Base-by-base conservation (phyloP, 805 yeast genomes). In the Grigorovia yakushimaensis region DNA sequence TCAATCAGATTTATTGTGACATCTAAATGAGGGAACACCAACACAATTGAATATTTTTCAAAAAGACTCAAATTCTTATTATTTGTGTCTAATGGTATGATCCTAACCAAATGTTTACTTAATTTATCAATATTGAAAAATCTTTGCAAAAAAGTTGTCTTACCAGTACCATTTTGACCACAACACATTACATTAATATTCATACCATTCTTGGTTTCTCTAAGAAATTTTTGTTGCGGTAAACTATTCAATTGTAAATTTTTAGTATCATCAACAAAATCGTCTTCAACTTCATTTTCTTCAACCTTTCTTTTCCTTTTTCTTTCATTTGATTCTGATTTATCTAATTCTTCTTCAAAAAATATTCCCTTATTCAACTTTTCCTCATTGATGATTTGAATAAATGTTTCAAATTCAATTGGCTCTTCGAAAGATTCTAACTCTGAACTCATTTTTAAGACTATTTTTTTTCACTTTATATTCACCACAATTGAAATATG, bases 121-220 rank as follows among this genome's bases (percentile, higher is more conserved):
- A n/a, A 41, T 40, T 6, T 5, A 2, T 60, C 39, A 1, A 81
- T 67, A 41, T 82, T 81, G 62, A 87, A 84, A 52, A 89, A 72
- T 8, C 94, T 81, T 70, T 89, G 86, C 55, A 88, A 69, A 52
- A 88, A 86, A 1, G 91, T 79, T 4, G 87, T 78, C 61, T 86
- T 87, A 42, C 95, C 96, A 45, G 85, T 72, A 3, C 96, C 96
- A 44, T 84, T 73, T 64, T 84, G 88, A 27, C 97, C 96, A 43
- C 84, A 88, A 36, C 88, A 79, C 84, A 88, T 79, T 48, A 89
- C 58, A 42, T 94, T 87, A 66, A 86, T 84, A 22, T 80, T 71
- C 19, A 86, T 79, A 17, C 96, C 96, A 48, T 72, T 33, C 17
- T 33, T 33, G 6, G 37, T 33, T 71, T 51, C 72, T 76, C 43